Evolutionary conservation across 371 early-diverging fungal species (phyloP).

Genomic region (Actinomortierella ambigua): DNA sequence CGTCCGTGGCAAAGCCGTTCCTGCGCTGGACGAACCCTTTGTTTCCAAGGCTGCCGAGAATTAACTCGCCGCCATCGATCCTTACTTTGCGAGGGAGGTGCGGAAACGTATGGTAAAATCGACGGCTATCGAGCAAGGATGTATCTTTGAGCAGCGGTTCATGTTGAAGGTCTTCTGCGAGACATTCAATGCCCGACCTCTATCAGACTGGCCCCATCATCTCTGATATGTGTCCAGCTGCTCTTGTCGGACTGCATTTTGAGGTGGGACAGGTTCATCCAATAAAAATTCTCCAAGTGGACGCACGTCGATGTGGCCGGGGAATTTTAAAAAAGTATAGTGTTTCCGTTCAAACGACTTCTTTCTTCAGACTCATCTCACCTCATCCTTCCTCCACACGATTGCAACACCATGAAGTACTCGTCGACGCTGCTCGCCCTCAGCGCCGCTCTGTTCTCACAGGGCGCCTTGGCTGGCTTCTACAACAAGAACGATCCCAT

Average conservation of each 20-base stretch:
- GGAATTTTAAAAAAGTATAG: no score
- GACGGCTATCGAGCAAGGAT: constrained; percentile 8
- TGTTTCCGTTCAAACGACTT: no score
- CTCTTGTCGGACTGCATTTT: no score
- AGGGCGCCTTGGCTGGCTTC: constrained; percentile 47
- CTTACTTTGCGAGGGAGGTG: constrained; percentile 10
- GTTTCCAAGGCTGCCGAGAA: constrained; percentile 12
- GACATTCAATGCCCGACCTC: constrained; percentile 14
- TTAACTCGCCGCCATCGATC: constrained; percentile 9
- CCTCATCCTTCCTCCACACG: background rate
- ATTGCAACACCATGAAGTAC: constrained; percentile 23
- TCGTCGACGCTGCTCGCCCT: constrained; percentile 36
- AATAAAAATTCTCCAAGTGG: no score
- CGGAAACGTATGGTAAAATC: constrained; percentile 14
- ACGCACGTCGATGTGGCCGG: no score
- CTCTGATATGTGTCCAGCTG: constrained; percentile 11
- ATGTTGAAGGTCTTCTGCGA: constrained; percentile 26
- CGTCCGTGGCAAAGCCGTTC: background rate
- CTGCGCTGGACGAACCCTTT: constrained; percentile 1
- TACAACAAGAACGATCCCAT: constrained; percentile 65
- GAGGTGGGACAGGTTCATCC: no score
- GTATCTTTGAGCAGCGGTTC: constrained; percentile 11
- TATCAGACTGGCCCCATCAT: constrained; percentile 17
- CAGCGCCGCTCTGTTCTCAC: constrained; percentile 39
- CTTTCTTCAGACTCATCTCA: background rate